Evolutionary conservation across 495 filamentous ascomycete species (phyloP).

Genomic region (Polyplosphaeria fusca): DNA sequence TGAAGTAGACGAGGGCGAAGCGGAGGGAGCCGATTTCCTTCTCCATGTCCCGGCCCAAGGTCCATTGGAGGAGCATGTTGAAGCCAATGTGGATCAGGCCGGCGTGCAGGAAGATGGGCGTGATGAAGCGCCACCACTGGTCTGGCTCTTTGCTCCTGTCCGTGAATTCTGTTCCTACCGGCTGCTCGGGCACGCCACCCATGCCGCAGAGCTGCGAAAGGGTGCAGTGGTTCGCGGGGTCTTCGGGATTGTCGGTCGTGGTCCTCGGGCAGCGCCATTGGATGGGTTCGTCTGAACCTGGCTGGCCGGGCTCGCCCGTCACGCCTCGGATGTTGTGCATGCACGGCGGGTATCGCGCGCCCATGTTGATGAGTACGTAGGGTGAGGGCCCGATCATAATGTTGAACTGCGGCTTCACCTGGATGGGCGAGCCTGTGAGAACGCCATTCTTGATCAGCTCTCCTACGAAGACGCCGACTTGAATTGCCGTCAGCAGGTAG

Average conservation of each 20-base stretch:
- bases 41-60: slow-evolving; percentile 87
- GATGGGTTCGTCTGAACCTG: slow-evolving; percentile 39
- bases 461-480: slow-evolving; percentile 84
- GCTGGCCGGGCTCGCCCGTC: slow-evolving; percentile 57
- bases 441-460: slow-evolving; percentile 74
- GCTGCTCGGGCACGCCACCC: slow-evolving; percentile 70
- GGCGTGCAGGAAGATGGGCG: slow-evolving; percentile 91
- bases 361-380: slow-evolving; percentile 93
- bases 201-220: slow-evolving; percentile 15
- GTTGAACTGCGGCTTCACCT: slow-evolving; percentile 83
- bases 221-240: neutral
- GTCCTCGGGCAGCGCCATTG: slow-evolving; percentile 18
- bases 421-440: slow-evolving; percentile 73
- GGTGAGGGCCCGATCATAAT: slow-evolving; percentile 94
- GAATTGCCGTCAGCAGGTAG: slow-evolving; percentile 72
- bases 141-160: slow-evolving; percentile 60
- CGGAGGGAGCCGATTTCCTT: slow-evolving; percentile 77
- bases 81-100: slow-evolving; percentile 92
- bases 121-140: slow-evolving; percentile 96
- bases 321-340: slow-evolving; percentile 80
- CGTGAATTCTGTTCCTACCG: slow-evolving; percentile 41
- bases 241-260: neutral
- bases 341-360: slow-evolving; percentile 85
- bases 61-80: slow-evolving; percentile 87
- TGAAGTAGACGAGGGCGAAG: slow-evolving; percentile 84